phyloP scores from a whole-genome alignment of 2,329 filamentous ascomycete species.

The Ophiocordyceps sinensis region DNA sequence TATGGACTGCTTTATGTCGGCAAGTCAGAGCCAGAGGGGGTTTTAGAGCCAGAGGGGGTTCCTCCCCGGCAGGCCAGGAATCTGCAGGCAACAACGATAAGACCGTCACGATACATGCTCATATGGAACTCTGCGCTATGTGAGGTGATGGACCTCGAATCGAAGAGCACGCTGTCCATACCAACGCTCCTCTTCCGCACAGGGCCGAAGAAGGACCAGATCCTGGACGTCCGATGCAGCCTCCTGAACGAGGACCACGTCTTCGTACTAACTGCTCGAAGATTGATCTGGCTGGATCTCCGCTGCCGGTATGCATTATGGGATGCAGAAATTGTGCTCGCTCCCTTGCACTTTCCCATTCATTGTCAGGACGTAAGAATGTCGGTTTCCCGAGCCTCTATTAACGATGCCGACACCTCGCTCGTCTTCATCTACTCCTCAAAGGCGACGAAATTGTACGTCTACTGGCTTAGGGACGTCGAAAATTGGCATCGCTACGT shows the following conservation, averaged over 20 bases:
- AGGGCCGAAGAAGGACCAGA: conserved; percentile 17
- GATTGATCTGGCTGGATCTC: conserved; percentile 34
- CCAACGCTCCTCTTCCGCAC: conserved; percentile 12
- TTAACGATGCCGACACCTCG: conserved; percentile 6
- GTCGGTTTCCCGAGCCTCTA: conserved; percentile 12
- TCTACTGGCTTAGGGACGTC: conserved; percentile 19
- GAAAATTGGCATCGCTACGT: conserved; percentile 22
- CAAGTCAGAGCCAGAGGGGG: conserved; percentile 7
- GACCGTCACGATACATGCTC: conserved; percentile 11
- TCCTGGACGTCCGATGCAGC: conserved; percentile 42
- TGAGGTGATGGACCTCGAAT: conserved; percentile 21
- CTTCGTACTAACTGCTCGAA: conserved; percentile 42
- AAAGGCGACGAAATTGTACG: conserved; percentile 14
- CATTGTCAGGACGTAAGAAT: conserved; percentile 13
- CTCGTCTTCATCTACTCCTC: conserved; percentile 22
- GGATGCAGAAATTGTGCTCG: conserved; percentile 11
- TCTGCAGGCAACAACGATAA: too few species aligned
- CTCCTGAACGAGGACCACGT: conserved; percentile 31
- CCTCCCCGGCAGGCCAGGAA: conserved; percentile 4
- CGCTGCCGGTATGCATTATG: conserved; percentile 6
- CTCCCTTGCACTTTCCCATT: conserved; percentile 15
- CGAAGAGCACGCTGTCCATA: conserved; percentile 13
- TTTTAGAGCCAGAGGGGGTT: conserved; percentile 7
- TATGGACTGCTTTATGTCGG: conserved; percentile 31
- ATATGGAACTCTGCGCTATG: conserved; percentile 22